These are phyloP conservation scores for Fusarium tanahbumbuense DNA, from an alignment of 2,329 filamentous ascomycete genomes.

Conservation along the genomic window DNA sequence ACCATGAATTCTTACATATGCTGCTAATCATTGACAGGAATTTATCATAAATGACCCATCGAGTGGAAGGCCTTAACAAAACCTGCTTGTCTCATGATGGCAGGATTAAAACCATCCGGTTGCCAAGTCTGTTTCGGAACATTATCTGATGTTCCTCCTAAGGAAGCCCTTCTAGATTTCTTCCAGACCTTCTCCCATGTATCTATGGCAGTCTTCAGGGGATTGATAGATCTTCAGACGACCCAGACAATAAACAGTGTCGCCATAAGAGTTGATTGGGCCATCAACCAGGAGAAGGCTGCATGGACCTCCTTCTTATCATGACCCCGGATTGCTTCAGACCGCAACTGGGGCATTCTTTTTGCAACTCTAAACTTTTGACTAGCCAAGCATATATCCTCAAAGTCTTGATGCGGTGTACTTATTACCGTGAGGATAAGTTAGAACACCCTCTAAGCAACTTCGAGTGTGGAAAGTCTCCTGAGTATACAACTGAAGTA, in stretches of 20 bases:
- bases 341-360: not conserved
- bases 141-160: not conserved
- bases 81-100: not conserved
- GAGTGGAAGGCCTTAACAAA: not conserved
- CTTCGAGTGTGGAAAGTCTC: not conserved
- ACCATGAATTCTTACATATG: conserved; percentile 1
- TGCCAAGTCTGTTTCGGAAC: not conserved
- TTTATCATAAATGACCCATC: conserved; percentile 3
- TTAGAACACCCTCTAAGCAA: no score
- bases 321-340: not conserved
- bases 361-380: not conserved
- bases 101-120: not conserved
- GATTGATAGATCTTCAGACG: conserved; percentile 11
- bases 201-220: not conserved
- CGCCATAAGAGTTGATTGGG: conserved; percentile 8
- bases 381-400: not conserved
- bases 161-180: not conserved
- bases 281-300: not conserved
- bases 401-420: not conserved
- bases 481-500: not conserved
- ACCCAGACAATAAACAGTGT: conserved; percentile 12
- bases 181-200: not conserved
- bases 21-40: conserved; percentile 4
- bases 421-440: not conserved
- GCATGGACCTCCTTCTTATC: not conserved